phyloP scores from a whole-genome alignment of 495 filamentous ascomycete genomes.

The Xylaria curta region DNA sequence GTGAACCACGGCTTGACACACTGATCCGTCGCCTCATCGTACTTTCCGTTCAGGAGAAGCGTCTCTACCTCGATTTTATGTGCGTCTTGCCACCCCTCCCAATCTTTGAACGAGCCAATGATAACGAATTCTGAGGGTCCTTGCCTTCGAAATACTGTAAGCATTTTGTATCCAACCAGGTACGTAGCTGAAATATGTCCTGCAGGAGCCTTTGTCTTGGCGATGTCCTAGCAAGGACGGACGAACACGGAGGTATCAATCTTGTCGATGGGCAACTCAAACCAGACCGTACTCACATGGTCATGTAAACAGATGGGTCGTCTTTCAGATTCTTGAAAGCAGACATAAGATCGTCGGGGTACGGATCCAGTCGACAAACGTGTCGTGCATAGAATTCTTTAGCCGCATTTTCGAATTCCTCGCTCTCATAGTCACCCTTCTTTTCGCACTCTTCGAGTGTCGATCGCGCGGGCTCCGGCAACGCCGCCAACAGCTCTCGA shows the following conservation, averaged over 20 bases:
- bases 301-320: slow-evolving; percentile 52
- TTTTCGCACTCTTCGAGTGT: slow-evolving; percentile 22
- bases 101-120: slow-evolving; percentile 52
- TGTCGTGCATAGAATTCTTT: slow-evolving; percentile 49
- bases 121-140: slow-evolving; percentile 55
- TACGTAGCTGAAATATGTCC: background rate
- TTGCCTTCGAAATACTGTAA: slow-evolving; percentile 38
- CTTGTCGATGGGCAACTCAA: background rate
- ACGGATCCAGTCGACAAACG: slow-evolving; percentile 50
- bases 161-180: slow-evolving; percentile 10
- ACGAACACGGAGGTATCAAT: background rate
- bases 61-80: slow-evolving; percentile 52
- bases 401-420: slow-evolving; percentile 51
- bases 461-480: slow-evolving; percentile 11
- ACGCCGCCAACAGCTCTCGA: background rate
- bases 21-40: slow-evolving; percentile 56
- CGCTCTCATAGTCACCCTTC: slow-evolving; percentile 29
- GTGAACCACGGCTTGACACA: slow-evolving; percentile 52
- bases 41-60: slow-evolving; percentile 57
- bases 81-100: slow-evolving; percentile 43
- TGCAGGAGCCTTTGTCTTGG: background rate
- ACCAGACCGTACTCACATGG: slow-evolving; percentile 45
- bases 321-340: slow-evolving; percentile 47
- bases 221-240: background rate
- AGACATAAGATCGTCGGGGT: slow-evolving; percentile 42